Conservation (phyloP, 179 eudicot species). For the Actinidia arguta region DNA sequence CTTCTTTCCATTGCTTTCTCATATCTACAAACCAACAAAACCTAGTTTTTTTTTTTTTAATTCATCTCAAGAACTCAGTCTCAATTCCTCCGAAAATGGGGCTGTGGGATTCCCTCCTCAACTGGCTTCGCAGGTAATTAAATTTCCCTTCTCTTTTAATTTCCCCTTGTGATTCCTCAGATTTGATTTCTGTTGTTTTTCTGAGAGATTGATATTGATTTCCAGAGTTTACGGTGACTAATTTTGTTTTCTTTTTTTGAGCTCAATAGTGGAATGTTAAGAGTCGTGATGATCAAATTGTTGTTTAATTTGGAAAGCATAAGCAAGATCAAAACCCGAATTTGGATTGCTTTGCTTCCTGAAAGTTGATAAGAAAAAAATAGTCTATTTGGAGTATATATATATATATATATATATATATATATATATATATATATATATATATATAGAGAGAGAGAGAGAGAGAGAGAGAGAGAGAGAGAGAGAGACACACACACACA, state of each 20-base stretch:
- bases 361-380: neutral
- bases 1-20: conserved; percentile 12
- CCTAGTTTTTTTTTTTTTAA: neutral
- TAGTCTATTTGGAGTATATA: no score
- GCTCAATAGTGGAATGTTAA: no score
- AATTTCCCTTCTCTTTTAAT: neutral
- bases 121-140: conserved; percentile 69
- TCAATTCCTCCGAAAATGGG: conserved; percentile 40
- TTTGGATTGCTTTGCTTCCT: neutral
- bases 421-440: no score
- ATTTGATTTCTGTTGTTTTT: neutral
- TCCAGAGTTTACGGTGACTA: neutral
- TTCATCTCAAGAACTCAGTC: neutral
- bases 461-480: no score
- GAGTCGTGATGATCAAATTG: no score
- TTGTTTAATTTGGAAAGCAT: no score
- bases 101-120: conserved; percentile 63
- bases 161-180: neutral
- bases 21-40: neutral
- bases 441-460: no score
- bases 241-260: no score
- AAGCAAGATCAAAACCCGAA: no score
- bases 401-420: no score
- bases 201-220: neutral
- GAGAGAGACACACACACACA: no score